A percentile compares a stretch with the other conserved stretches of the same genome.
Evolutionary conservation across 176 grass and related monocot genomes (phyloP).

Genomic region (Phoenix dactylifera): DNA sequence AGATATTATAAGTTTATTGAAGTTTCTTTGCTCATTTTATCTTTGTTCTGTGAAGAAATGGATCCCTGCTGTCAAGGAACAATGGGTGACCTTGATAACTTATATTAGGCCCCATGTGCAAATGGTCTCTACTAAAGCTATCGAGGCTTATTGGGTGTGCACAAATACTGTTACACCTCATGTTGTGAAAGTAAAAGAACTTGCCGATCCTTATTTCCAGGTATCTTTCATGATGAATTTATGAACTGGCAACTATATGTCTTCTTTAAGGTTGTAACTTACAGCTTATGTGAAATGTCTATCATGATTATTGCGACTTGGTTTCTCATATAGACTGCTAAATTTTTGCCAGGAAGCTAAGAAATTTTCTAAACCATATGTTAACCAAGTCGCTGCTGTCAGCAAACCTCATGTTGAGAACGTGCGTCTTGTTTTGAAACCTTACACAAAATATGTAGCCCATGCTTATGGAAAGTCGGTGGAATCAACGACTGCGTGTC

Average conservation of each 20-base stretch:
- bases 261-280: not conserved
- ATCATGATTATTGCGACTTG: not conserved
- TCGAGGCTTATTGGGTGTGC: not conserved
- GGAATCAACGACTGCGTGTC: constrained; percentile 10
- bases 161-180: not conserved
- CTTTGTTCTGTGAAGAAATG: constrained; percentile 7
- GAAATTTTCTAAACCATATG: constrained; percentile 14
- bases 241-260: not conserved
- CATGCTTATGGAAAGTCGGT: not conserved
- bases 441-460: constrained; percentile 11
- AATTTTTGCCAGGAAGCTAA: constrained; percentile 9
- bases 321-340: not conserved
- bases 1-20: not conserved
- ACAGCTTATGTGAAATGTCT: too few species aligned
- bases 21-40: not conserved
- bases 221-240: not conserved
- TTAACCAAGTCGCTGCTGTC: constrained; percentile 12
- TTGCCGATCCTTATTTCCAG: constrained; percentile 6
- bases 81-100: not conserved
- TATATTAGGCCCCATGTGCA: constrained; percentile 2
- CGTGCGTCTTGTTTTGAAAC: constrained; percentile 7
- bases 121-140: not conserved
- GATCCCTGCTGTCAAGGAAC: constrained; percentile 15
- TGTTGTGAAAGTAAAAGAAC: not conserved
- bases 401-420: constrained; percentile 10